Evolutionary conservation across 805 yeast genomes (phyloP).

Genomic region (Lipomyces spencermartinsiae): DNA sequence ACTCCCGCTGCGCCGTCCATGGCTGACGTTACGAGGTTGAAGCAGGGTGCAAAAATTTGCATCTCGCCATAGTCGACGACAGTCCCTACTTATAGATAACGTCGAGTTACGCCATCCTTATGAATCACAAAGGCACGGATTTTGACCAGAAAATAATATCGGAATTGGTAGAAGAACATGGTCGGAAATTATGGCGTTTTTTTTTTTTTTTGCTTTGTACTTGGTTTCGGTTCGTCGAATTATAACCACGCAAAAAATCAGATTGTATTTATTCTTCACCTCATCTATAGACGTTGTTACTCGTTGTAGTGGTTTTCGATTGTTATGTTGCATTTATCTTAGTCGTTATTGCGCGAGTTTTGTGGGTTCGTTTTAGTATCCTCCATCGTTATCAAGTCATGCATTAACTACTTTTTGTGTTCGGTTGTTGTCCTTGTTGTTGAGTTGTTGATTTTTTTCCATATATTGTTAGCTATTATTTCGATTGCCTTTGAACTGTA

Average conservation of each 20-base stretch:
- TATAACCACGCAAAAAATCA: neutral
- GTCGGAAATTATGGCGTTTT: conserved; percentile 3
- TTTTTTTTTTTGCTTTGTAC: neutral
- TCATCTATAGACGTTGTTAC: conserved; percentile 3
- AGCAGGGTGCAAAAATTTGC: conserved; percentile 78
- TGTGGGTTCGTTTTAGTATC: neutral
- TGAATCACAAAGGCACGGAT: neutral
- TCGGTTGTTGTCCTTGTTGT: neutral
- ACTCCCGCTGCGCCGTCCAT: conserved; percentile 44
- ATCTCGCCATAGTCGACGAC: conserved; percentile 57
- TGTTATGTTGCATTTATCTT: neutral
- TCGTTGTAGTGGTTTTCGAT: neutral
- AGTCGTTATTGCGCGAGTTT: neutral
- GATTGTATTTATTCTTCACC: neutral
- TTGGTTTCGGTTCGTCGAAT: conserved; percentile 3
- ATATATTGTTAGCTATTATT: neutral
- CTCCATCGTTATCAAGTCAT: neutral
- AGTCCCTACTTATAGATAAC: neutral
- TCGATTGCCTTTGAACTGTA: neutral
- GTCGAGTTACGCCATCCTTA: neutral
- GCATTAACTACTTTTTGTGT: neutral
- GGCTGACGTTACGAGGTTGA: conserved; percentile 56
- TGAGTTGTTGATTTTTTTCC: neutral
- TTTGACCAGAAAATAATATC: neutral
- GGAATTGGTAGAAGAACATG: neutral